Conservation (phyloP, 495 filamentous ascomycete genomes). For the Talaromyces stipitatus region DNA sequence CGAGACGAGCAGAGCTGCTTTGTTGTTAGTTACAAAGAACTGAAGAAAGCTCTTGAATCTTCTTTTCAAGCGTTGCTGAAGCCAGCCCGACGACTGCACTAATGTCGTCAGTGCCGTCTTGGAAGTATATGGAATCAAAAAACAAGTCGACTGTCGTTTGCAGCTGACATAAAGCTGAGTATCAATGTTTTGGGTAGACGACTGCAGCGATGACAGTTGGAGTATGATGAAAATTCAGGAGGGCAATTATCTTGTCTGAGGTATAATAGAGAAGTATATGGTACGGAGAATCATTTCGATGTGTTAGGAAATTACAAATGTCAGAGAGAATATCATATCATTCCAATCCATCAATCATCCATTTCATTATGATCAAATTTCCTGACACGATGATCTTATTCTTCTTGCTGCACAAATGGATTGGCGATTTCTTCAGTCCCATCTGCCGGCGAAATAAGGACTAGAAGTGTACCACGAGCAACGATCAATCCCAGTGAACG, state of each 20-base stretch:
- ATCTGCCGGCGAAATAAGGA: conserved; percentile 85
- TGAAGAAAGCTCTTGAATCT: conserved; percentile 68
- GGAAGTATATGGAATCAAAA: background rate
- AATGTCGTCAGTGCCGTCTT: background rate
- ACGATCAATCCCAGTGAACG: conserved; percentile 85
- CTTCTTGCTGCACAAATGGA: conserved; percentile 72
- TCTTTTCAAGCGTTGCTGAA: conserved; percentile 77
- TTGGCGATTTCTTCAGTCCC: conserved; percentile 95
- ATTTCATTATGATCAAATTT: background rate
- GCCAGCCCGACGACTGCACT: conserved; percentile 38
- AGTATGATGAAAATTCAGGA: background rate
- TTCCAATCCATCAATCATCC: background rate
- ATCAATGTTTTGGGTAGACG: background rate
- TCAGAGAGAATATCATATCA: conserved; percentile 1
- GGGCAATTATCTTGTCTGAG: background rate
- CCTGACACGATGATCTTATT: conserved; percentile 22
- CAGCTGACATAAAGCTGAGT: background rate
- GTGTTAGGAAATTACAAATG: background rate
- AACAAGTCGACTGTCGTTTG: background rate
- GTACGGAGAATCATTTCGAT: background rate
- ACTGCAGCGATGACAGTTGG: background rate
- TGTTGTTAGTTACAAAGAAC: conserved; percentile 77
- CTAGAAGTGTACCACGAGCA: conserved; percentile 84
- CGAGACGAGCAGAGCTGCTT: conserved; percentile 82
- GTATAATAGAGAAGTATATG: background rate